phyloP scores from a whole-genome alignment of 768 basidiomycete genomes.

The Dioszegia aurantiaca region DNA sequence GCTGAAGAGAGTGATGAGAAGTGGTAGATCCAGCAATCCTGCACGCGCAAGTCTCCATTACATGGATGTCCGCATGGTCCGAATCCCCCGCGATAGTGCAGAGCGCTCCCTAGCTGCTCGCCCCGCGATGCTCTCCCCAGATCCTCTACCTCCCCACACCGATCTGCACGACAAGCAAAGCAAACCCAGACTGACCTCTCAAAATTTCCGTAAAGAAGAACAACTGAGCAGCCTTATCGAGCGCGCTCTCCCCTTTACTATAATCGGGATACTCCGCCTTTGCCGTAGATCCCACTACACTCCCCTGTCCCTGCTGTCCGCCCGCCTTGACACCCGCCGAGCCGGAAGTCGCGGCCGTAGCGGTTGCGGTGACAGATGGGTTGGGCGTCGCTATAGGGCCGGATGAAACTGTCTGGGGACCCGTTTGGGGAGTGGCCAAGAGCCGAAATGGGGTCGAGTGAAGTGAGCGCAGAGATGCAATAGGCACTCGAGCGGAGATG shows the following conservation, averaged over 20 bases:
- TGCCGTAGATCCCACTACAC: conserved; percentile 11
- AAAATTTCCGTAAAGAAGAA: conserved; percentile 99
- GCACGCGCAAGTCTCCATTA: not conserved
- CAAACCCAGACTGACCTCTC: conserved; percentile 62
- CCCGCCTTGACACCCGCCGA: not conserved
- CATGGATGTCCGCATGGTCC: not conserved
- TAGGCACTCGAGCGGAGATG: conserved; percentile 14
- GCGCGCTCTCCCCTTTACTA: conserved; percentile 70
- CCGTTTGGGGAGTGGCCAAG: conserved; percentile 37
- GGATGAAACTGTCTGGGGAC: conserved; percentile 28
- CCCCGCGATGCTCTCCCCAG: too few species aligned
- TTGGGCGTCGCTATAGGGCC: conserved; percentile 42
- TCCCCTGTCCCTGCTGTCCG: conserved; percentile 9
- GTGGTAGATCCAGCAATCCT: too few species aligned
- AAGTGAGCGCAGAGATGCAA: conserved; percentile 9
- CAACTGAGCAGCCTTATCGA: conserved; percentile 91
- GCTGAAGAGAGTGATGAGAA: too few species aligned
- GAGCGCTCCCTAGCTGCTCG: too few species aligned
- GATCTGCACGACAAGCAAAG: not conserved
- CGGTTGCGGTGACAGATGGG: conserved; percentile 1
- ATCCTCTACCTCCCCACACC: too few species aligned
- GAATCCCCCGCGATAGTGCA: too few species aligned
- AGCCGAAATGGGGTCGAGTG: conserved; percentile 23
- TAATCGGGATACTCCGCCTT: conserved; percentile 48
- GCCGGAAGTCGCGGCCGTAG: not conserved